A percentile compares a stretch with the other conserved stretches of the same genome.
Evolutionary conservation across 768 basidiomycete genomes (phyloP).

Genomic region (Asterophora parasitica): DNA sequence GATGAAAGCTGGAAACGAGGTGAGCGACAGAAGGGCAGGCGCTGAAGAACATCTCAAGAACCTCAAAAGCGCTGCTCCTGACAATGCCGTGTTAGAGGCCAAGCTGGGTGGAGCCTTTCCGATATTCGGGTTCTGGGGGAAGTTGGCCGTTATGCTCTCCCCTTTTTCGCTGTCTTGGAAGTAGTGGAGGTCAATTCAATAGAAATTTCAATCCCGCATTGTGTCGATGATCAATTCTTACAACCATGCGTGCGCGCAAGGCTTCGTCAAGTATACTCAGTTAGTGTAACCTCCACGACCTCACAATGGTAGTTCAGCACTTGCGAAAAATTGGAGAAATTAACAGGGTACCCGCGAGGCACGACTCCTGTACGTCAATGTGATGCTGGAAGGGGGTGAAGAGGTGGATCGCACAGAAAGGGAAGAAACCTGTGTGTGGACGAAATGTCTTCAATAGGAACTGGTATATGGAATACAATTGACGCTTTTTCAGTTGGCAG

Average conservation of each 20-base stretch:
- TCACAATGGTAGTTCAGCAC: too few species aligned
- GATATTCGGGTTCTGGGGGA: conserved; percentile 30
- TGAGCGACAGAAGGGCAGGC: conserved; percentile 4
- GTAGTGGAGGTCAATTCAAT: conserved; percentile 9
- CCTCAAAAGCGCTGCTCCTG: conserved; percentile 14
- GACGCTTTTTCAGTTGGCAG: not conserved
- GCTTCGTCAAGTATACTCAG: too few species aligned
- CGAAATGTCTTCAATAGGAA: not conserved
- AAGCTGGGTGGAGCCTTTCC: conserved; percentile 31
- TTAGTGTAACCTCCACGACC: too few species aligned
- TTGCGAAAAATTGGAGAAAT: too few species aligned
- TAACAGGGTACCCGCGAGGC: too few species aligned
- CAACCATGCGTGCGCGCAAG: too few species aligned
- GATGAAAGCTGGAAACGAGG: conserved; percentile 23
- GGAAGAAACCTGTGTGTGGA: too few species aligned
- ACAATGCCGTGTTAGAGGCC: conserved; percentile 28
- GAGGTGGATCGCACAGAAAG: too few species aligned
- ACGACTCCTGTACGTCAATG: too few species aligned
- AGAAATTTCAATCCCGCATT: too few species aligned
- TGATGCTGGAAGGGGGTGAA: too few species aligned
- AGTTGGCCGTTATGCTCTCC: conserved; percentile 28
- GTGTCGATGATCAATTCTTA: too few species aligned
- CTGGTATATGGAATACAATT: not conserved
- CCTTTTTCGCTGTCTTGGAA: conserved; percentile 32
- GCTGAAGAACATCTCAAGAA: conserved; percentile 4